Conservation (phyloP, 2,329 filamentous ascomycete species). For the Hypoxylon sp. region DNA sequence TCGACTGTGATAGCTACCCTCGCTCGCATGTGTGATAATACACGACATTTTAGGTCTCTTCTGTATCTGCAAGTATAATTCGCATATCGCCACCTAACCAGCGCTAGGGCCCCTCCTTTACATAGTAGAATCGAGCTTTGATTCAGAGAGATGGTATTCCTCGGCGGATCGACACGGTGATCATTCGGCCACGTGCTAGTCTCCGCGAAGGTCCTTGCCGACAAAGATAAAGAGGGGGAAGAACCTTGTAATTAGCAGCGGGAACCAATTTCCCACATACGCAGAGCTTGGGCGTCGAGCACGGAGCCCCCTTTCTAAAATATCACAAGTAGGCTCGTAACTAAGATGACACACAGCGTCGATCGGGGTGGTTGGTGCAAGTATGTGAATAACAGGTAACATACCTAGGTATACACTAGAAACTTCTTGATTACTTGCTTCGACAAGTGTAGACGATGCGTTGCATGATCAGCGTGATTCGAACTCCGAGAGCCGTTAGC, state of each 20-base stretch:
- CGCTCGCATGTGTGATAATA: constrained; percentile 35
- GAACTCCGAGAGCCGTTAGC: constrained; percentile 10
- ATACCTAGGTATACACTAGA: too few relatives aligned
- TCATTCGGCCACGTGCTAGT: constrained; percentile 41
- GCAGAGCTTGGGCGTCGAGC: not conserved
- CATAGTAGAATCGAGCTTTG: constrained; percentile 18
- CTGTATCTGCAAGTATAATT: constrained; percentile 13
- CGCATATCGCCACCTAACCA: constrained; percentile 6
- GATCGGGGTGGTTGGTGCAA: not conserved
- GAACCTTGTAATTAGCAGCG: constrained; percentile 25
- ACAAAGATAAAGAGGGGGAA: constrained; percentile 33
- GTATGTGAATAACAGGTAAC: not conserved
- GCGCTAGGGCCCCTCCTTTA: constrained; percentile 4
- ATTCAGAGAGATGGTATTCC: constrained; percentile 20
- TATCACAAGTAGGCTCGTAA: not conserved
- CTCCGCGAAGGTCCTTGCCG: constrained; percentile 31
- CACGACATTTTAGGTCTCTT: constrained; percentile 7
- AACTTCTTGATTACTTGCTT: constrained; percentile 3
- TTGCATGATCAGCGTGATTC: constrained; percentile 36
- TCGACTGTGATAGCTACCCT: constrained; percentile 31
- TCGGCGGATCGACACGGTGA: constrained; percentile 37
- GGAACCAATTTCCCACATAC: constrained; percentile 6
- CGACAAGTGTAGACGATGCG: constrained; percentile 9
- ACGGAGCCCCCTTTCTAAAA: not conserved
- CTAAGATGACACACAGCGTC: constrained; percentile 10